phyloP scores from a whole-genome alignment of 225 moss, liverwort and hornwort genomes.

The Marchantia polymorpha region DNA sequence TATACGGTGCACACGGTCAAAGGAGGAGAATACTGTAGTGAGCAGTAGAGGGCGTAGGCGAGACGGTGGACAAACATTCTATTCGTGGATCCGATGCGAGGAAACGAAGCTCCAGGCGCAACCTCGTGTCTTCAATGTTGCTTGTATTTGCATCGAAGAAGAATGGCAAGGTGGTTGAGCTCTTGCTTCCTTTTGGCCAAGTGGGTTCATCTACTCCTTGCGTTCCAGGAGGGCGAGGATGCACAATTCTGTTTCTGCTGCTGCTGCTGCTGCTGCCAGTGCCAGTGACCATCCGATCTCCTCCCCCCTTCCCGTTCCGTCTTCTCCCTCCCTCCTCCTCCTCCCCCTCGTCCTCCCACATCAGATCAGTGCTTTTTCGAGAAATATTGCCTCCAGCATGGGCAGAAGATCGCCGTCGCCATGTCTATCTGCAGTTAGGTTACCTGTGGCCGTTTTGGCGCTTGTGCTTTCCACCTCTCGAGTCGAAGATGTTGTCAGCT shows the following conservation, averaged over 20 bases:
- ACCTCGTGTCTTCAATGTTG: background rate
- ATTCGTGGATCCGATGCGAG: background rate
- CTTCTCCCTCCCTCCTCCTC: too few relatives aligned
- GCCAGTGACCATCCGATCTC: too few relatives aligned
- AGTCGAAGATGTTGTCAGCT: background rate
- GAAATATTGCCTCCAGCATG: background rate
- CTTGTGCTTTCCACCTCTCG: background rate
- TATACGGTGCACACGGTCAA: too few relatives aligned
- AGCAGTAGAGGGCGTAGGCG: too few relatives aligned
- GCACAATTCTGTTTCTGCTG: too few relatives aligned
- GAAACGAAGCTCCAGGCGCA: background rate
- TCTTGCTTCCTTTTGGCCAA: background rate
- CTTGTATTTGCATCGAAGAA: too few relatives aligned
- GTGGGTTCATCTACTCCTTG: background rate
- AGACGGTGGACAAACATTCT: slow-evolving; percentile 2
- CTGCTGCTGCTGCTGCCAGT: too few relatives aligned
- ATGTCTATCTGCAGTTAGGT: background rate
- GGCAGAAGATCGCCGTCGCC: background rate
- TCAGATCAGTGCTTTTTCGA: too few relatives aligned
- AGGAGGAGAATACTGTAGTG: background rate
- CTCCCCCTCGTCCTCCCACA: too few relatives aligned
- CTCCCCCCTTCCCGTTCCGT: too few relatives aligned
- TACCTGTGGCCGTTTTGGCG: background rate
- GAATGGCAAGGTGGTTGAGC: too few relatives aligned
- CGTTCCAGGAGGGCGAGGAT: background rate